Evolutionary conservation across 306 rosid genomes (phyloP), one percentile per base, ranked within the genome.

Genomic region (Medicago ruthenica): DNA sequence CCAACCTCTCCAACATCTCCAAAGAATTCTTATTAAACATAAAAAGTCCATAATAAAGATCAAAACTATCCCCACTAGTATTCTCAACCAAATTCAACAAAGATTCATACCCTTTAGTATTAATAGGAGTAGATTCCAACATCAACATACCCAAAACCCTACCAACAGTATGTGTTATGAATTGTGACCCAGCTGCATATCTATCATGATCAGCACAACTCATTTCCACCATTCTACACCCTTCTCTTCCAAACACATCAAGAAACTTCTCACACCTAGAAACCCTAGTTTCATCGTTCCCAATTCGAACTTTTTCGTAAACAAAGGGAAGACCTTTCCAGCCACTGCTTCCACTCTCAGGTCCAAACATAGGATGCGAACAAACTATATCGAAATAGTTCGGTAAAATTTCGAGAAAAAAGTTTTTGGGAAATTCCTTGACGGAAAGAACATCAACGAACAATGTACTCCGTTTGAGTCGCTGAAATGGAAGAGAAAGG

Each of bases 361-460:
- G 98, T 9, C 97, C 98, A 44, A 93, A 93, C 98, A 93, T 91
- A 0, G 97, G 98, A 50, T 93, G 98, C 0, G 91, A 66, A 60
- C 96, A 91, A 18, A 93, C 22, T 2, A 91, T 18, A 42, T 93
- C 98, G 27, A 91, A 93, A 58, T 88, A 76, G 13, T 6, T 1
- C 0, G 93, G 98, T 11, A 93, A 71, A 0, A 53, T 2, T 9
- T 86, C 76, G 4, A 88, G 78, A 41, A 93, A 39, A 41, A 93
- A 74, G 8, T 51, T 80, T n/a, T 83, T 89, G 0, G 96, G 80
- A 44, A 93, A 91, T 47, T 93, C 98, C 17, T 93, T 93, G 15
- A 93, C 98, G 8, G 97, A 89, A 18, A 93, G 89, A 0, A 91
- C 96, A 34, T 93, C 98, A 12, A 81, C 96, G 66, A 93, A 50